Base-by-base conservation (phyloP, 768 basidiomycete genomes). In the Aureoboletus auriporus region DNA sequence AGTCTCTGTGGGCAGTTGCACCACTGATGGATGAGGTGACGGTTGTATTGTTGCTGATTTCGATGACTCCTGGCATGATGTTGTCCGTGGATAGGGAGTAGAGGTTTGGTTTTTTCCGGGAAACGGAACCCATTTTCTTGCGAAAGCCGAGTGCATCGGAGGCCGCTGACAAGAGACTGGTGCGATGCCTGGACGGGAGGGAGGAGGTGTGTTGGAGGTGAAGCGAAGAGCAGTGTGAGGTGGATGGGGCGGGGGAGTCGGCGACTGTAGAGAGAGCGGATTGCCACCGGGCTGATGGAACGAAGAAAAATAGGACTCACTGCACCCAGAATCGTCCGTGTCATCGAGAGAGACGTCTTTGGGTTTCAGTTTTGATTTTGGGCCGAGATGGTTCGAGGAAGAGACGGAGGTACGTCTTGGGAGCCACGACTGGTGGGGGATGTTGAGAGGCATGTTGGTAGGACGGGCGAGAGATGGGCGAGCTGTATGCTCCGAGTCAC, bases 41-140 rank as follows among this genome's bases (percentile, higher is more conserved):
- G 1, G 51, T 50, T 1, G 54, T 44, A 49, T 56, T 52, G 44
- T 59, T 49, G 68, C 68, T 74, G 42, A 90, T 88, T 62, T 90
- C 86, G 48, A 90, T 84, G 42, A 89, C 83, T 34, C 79, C 85
- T 14, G 85, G 79, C 43, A 85, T 68, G 36, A 83, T 63, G 17
- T 73, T 72, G 44, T 61, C 67, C n/a, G 72, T 57, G 31, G 59
- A 44, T 17, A 47, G 55, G 47, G 66, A 62, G n/a, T 38, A 33
- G 12, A 46, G 5, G 34, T 63, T 58, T 45, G 69, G 55, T 41
- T 73, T 75, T 47, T 70, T 76, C 30, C 76, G 73, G 12, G 63
- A 62, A 23, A 57, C 54, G 2, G 62, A 57, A 26, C 74, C 73
- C 45, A 81, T 70, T 56, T 68, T 80, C 50, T 53, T 64, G 14